A percentile compares a stretch with the other conserved stretches of the same genome.
Evolutionary conservation across 345 rosid species (phyloP).

Genomic region (Eucalyptus marginata): DNA sequence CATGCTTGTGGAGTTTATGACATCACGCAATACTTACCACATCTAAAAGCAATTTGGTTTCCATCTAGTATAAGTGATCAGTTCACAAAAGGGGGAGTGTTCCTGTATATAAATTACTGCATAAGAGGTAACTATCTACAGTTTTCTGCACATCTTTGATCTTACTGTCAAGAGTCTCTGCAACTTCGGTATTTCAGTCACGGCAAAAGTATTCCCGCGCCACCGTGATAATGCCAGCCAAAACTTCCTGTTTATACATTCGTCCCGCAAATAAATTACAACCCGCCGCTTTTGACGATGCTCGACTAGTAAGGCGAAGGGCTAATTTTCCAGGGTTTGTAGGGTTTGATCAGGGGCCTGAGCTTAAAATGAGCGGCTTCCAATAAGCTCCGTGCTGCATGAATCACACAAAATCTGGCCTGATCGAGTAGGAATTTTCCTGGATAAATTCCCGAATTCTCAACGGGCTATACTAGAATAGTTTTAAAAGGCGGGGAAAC

Average conservation of each 20-base stretch:
- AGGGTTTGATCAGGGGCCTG: background rate
- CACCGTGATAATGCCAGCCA: background rate
- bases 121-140: background rate
- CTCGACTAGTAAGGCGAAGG: background rate
- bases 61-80: background rate
- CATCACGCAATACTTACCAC: no score
- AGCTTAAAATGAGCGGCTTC: no score
- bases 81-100: background rate
- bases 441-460: background rate
- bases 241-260: background rate
- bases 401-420: no score
- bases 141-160: background rate
- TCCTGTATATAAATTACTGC: background rate
- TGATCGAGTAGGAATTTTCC: background rate
- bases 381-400: no score
- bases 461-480: background rate
- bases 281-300: background rate
- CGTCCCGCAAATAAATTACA: background rate
- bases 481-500: constrained; percentile 14
- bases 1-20: no score
- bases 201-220: background rate
- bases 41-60: no score
- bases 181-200: background rate
- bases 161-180: background rate
- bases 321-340: background rate